Evolutionary conservation across 176 grass and related monocot genomes (phyloP).

Genomic region (Canna indica): DNA sequence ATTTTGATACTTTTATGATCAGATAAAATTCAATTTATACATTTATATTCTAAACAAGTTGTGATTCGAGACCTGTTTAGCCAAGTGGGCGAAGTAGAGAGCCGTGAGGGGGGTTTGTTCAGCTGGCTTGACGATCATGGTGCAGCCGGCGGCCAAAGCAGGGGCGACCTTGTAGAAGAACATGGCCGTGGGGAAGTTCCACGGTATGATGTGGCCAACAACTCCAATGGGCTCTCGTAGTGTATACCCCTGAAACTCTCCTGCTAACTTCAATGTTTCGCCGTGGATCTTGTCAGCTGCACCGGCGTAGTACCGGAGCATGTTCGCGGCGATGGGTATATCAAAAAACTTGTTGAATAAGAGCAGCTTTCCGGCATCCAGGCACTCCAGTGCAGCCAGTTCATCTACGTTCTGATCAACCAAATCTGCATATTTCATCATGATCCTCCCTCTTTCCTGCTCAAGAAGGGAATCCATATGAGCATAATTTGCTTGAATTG

Average conservation of each 20-base stretch:
- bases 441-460: slow-evolving; percentile 15
- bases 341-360: background rate
- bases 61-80: slow-evolving; percentile 15
- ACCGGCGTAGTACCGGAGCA: background rate
- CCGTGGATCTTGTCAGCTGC: slow-evolving; percentile 16
- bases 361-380: slow-evolving; percentile 4
- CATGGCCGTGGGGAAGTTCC: slow-evolving; percentile 22
- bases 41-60: no score
- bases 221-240: slow-evolving; percentile 43
- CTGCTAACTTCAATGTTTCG: background rate
- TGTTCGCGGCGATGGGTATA: background rate
- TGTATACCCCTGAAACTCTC: slow-evolving; percentile 28
- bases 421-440: slow-evolving; percentile 8
- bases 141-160: slow-evolving; percentile 15
- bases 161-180: slow-evolving; percentile 14
- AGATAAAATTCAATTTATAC: no score
- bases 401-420: background rate
- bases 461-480: no score
- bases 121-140: slow-evolving; percentile 18
- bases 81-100: slow-evolving; percentile 13
- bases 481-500: no score
- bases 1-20: no score
- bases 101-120: slow-evolving; percentile 19
- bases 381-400: slow-evolving; percentile 2
- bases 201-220: slow-evolving; percentile 41